A percentile compares a stretch with the other conserved stretches of the same genome.
These are phyloP conservation scores for Diaporthe sp. DNA, from an alignment of 2,329 filamentous ascomycete genomes.

Conservation along the genomic window DNA sequence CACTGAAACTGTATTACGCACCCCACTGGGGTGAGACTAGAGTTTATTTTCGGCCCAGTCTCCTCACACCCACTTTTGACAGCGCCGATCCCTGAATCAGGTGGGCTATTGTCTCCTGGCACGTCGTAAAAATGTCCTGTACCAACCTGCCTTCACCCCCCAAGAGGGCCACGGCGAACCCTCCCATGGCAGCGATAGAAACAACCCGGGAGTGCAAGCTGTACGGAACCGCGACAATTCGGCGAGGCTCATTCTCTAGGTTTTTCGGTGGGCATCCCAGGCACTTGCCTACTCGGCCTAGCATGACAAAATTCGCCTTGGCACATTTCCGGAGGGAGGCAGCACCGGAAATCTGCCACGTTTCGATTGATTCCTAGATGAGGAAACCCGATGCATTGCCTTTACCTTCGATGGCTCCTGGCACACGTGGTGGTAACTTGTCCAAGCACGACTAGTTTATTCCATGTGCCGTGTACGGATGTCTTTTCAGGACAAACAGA, in stretches of 20 bases:
- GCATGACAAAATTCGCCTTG: background rate
- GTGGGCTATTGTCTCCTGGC: background rate
- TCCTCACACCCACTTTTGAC: conserved; percentile 3
- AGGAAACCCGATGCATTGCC: background rate
- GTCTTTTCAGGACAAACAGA: background rate
- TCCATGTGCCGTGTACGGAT: background rate
- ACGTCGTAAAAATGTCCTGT: too few relatives aligned
- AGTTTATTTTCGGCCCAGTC: background rate
- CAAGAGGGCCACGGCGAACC: background rate
- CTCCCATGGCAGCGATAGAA: background rate
- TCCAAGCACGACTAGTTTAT: background rate
- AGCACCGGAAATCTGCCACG: background rate
- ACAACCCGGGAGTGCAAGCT: background rate
- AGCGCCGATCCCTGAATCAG: conserved; percentile 5
- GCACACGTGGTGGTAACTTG: background rate
- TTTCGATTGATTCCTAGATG: background rate
- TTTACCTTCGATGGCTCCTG: background rate
- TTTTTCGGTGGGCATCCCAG: background rate
- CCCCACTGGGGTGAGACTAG: background rate
- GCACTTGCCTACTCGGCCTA: background rate
- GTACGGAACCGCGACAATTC: too few relatives aligned
- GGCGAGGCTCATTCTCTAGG: background rate
- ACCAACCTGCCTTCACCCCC: too few relatives aligned
- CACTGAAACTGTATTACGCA: too few relatives aligned
- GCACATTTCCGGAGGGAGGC: background rate